Conservation (phyloP, 2,329 filamentous ascomycete species). For the Pseudogymnoascus sp. region DNA sequence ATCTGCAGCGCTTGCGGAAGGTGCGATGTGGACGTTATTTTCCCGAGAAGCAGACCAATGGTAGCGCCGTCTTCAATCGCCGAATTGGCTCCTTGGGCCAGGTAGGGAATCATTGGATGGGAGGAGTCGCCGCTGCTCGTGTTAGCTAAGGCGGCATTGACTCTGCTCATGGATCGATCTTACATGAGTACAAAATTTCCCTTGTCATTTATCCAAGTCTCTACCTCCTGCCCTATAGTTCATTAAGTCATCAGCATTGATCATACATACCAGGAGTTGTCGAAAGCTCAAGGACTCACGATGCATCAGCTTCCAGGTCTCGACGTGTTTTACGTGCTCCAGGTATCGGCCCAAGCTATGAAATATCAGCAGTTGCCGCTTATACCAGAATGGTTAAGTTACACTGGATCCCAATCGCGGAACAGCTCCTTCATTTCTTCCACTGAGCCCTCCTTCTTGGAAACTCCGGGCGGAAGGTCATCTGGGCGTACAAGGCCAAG, state of each 20-base stretch:
- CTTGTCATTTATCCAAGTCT: constrained; percentile 19
- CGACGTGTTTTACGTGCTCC: constrained; percentile 46
- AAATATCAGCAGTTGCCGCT: not conserved
- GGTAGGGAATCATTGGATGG: constrained; percentile 55
- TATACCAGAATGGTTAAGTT: not conserved
- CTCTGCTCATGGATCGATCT: not conserved
- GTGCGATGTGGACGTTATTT: constrained; percentile 37
- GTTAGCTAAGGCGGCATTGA: not conserved
- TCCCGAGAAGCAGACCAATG: constrained; percentile 48
- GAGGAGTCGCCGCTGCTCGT: constrained; percentile 46
- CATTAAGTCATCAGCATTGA: constrained; percentile 29
- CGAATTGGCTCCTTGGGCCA: constrained; percentile 59
- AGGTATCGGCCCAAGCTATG: constrained; percentile 31
- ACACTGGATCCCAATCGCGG: constrained; percentile 54
- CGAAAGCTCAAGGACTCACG: not conserved
- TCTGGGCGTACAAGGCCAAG: constrained; percentile 59
- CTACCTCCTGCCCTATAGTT: constrained; percentile 13
- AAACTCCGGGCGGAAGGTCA: constrained; percentile 46
- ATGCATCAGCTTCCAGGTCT: constrained; percentile 62
- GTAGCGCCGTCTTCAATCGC: constrained; percentile 62
- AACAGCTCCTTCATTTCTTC: constrained; percentile 56
- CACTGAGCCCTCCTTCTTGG: constrained; percentile 42
- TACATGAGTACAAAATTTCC: constrained; percentile 18
- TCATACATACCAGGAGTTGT: not conserved
- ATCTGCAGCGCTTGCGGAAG: constrained; percentile 36